A percentile compares a stretch with the other conserved stretches of the same genome.
These are phyloP conservation scores for Globisporangium orthogonon DNA, from an alignment of 352 stramenopile genomes.

Conservation along the genomic window DNA sequence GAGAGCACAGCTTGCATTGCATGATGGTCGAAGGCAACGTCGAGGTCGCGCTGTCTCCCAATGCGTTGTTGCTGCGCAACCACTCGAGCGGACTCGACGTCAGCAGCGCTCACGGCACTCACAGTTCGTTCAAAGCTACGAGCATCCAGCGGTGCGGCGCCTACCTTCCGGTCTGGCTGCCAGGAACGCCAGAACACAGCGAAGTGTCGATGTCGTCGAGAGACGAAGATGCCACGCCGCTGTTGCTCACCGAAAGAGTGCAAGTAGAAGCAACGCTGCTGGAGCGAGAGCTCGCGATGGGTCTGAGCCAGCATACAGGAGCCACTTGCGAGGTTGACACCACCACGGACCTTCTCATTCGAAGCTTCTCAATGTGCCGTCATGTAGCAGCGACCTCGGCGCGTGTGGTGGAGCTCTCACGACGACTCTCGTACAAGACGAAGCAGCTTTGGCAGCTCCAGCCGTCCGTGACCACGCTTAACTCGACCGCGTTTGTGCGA, in stretches of 20 bases:
- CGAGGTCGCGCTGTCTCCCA: constrained; percentile 35
- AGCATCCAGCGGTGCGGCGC: constrained; percentile 37
- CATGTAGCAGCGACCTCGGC: constrained; percentile 27
- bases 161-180: constrained; percentile 59
- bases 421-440: constrained; percentile 23
- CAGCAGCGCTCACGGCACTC: not conserved
- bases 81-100: not conserved
- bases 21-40: constrained; percentile 31
- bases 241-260: constrained; percentile 48
- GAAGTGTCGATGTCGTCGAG: constrained; percentile 58
- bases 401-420: constrained; percentile 38
- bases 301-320: not conserved
- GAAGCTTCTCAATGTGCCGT: constrained; percentile 28
- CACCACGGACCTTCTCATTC: constrained; percentile 20
- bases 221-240: constrained; percentile 40
- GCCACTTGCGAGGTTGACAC: not conserved
- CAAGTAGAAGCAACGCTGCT: constrained; percentile 49
- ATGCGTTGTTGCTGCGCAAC: constrained; percentile 32
- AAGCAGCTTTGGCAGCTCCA: constrained; percentile 16
- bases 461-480: constrained; percentile 12
- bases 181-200: constrained; percentile 37
- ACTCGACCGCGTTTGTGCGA: constrained; percentile 51
- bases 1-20: constrained; percentile 46
- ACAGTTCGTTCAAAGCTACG: not conserved
- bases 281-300: constrained; percentile 52